phyloP scores from a whole-genome alignment of 352 stramenopile species.

The Saprolegnia diclina region DNA sequence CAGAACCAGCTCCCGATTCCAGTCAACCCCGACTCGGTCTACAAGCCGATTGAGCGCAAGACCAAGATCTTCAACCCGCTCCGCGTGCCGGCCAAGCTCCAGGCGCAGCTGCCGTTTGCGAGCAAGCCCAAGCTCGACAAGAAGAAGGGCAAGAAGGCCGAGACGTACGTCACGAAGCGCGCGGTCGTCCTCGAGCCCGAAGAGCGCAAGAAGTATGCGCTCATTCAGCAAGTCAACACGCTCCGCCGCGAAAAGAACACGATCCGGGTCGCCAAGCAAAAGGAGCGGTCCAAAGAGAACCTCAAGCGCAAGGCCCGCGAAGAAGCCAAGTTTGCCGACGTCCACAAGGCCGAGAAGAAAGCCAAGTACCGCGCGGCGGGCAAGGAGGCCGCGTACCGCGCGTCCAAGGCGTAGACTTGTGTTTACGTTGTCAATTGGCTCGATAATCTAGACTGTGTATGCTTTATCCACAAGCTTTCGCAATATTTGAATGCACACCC shows the following conservation, averaged over 20 bases:
- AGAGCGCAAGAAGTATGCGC: slow-evolving; percentile 95
- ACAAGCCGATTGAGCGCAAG: slow-evolving; percentile 96
- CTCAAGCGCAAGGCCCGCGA: slow-evolving; percentile 91
- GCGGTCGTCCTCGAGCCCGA: slow-evolving; percentile 93
- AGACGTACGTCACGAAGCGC: slow-evolving; percentile 85
- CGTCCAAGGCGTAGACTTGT: slow-evolving; percentile 19
- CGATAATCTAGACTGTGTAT: too few species aligned
- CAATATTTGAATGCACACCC: too few species aligned
- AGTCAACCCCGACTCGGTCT: slow-evolving; percentile 97
- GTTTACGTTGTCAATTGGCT: too few species aligned
- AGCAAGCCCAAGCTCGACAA: slow-evolving; percentile 95
- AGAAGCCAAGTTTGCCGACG: slow-evolving; percentile 83
- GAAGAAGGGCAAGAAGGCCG: slow-evolving; percentile 55
- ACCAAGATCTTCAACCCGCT: slow-evolving; percentile 90
- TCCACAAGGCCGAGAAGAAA: slow-evolving; percentile 81
- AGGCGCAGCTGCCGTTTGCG: slow-evolving; percentile 93
- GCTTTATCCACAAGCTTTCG: too few species aligned
- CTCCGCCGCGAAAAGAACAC: slow-evolving; percentile 95
- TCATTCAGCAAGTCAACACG: slow-evolving; percentile 96
- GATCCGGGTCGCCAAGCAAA: slow-evolving; percentile 91
- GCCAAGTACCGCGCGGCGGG: slow-evolving; percentile 77
- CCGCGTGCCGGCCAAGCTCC: slow-evolving; percentile 96
- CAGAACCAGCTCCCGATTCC: slow-evolving; percentile 93
- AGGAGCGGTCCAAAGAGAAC: slow-evolving; percentile 74
- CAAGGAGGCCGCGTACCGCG: slow-evolving; percentile 41